Evolutionary conservation across 768 basidiomycete genomes (phyloP).

Genomic region (Lyophyllum atratum): DNA sequence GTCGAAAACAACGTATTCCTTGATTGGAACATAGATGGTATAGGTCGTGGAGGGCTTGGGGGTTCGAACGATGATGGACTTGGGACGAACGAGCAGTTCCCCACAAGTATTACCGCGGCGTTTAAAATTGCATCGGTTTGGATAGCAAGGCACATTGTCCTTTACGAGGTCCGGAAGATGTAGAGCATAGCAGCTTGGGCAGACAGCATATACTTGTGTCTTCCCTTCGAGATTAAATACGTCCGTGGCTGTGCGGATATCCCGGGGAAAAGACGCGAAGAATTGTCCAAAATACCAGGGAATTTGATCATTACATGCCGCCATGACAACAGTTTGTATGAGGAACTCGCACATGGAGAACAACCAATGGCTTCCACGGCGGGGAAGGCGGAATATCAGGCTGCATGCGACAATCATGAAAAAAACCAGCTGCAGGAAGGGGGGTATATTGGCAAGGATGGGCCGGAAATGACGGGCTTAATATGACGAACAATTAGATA

Average conservation of each 20-base stretch:
- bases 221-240: slow-evolving; percentile 17
- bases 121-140: no score
- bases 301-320: neutral
- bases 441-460: neutral
- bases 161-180: no score
- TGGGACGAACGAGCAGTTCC: slow-evolving; percentile 8
- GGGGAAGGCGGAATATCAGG: slow-evolving; percentile 11
- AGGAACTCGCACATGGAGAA: slow-evolving; percentile 12
- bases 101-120: no score
- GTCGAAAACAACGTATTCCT: slow-evolving; percentile 15
- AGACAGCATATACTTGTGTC: no score
- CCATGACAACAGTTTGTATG: slow-evolving; percentile 1
- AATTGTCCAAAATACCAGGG: neutral
- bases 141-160: no score
- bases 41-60: neutral
- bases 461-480: neutral
- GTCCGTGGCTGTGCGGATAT: slow-evolving; percentile 8
- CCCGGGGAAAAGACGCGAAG: slow-evolving; percentile 4
- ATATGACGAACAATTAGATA: no score
- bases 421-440: slow-evolving; percentile 9
- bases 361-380: slow-evolving; percentile 15
- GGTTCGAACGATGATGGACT: no score
- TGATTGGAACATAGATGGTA: neutral
- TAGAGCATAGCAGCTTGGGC: no score
- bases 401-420: slow-evolving; percentile 11